Evolutionary conservation across 148 eudicot species (phyloP), one percentile per base, ranked within the genome.

Genomic region (Rhododendron henanense): DNA sequence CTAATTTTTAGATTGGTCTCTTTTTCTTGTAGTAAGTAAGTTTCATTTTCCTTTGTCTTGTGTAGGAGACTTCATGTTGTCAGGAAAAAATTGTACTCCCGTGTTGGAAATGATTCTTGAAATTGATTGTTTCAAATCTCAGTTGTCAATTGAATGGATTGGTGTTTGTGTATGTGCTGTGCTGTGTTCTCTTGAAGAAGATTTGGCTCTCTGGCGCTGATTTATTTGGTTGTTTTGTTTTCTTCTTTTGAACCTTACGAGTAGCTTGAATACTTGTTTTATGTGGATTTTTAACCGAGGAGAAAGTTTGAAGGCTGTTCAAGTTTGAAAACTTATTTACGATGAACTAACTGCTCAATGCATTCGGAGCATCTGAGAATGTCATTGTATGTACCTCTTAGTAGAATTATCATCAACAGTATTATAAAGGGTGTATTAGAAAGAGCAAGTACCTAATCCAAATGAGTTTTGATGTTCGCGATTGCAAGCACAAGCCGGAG

Each of bases 71-170:
- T 19, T 53, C 18, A 35, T 53, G 81, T 73, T 33, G 45, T n/a
- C 33, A 28, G 80, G 14, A 31, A n/a, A 53, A 35, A 53, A 39
- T 73, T 75, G 71, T 53, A 21, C 37, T 55, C 25, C 39, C 3
- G 4, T 65, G 76, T 44, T 19, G 8, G 15, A 73, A 73, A 73
- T 15, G 37, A 51, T 37, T 10, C 78, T 35, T 84, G 81, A 76
- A 75, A 75, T 84, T 53, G 51, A 14, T 84, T 14, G 80, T 84
- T 33, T 84, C 69, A 53, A 74, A 25, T 31, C 15, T 50, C 15
- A 50, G 15, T 50, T 50, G 21, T 13, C n/a, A 45, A 67, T 39
- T 82, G 25, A 45, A 35, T 23, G 51, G 84, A 47, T 71, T 71
- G 76, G 39, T 71, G 41, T 71, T 71, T 31, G 76, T 69, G 2